Conservation (phyloP, 352 stramenopile genomes). For the Chrysophaeum taylorii region DNA sequence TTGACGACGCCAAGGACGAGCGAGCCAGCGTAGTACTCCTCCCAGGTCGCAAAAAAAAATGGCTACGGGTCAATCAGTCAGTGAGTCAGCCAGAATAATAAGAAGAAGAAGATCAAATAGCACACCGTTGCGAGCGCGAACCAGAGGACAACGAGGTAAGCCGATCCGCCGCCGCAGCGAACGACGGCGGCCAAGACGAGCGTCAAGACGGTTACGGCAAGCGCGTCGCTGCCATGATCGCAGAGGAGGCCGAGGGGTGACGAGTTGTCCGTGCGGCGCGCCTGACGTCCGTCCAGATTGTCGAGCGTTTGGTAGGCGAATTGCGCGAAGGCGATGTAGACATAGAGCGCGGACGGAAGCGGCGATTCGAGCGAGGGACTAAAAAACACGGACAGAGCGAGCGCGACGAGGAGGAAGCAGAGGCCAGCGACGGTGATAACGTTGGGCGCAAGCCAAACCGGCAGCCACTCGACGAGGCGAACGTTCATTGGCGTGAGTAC, state of each 20-base stretch:
- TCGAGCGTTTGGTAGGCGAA: conserved; percentile 72
- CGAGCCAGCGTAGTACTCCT: conserved; percentile 92
- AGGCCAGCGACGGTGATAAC: conserved; percentile 72
- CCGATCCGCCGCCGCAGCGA: too few species aligned
- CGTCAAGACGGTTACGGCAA: conserved; percentile 14
- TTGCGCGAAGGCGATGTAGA: conserved; percentile 59
- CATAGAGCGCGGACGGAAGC: conserved; percentile 16
- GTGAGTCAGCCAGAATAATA: too few species aligned
- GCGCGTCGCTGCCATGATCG: conserved; percentile 49
- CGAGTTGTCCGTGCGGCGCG: conserved; percentile 57
- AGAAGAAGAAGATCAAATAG: too few species aligned
- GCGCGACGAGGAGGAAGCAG: conserved; percentile 50
- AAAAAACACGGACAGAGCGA: conserved; percentile 56
- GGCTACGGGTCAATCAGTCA: too few species aligned
- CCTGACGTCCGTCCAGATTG: conserved; percentile 68
- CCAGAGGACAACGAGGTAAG: too few species aligned
- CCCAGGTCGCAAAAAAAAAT: conserved; percentile 95
- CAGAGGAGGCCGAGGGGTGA: conserved; percentile 68
- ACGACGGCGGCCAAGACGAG: too few species aligned
- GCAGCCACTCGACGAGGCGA: too few species aligned
- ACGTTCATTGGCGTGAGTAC: too few species aligned
- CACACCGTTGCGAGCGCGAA: too few species aligned
- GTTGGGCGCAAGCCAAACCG: conserved; percentile 73
- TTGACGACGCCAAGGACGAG: conserved; percentile 87
- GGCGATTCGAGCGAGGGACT: conserved; percentile 16